Percentiles rank a stretch among this genome's conserved stretches.
Evolutionary conservation across 2,329 filamentous ascomycete genomes (phyloP).

Genomic region (Talaromyces amestolkiae): DNA sequence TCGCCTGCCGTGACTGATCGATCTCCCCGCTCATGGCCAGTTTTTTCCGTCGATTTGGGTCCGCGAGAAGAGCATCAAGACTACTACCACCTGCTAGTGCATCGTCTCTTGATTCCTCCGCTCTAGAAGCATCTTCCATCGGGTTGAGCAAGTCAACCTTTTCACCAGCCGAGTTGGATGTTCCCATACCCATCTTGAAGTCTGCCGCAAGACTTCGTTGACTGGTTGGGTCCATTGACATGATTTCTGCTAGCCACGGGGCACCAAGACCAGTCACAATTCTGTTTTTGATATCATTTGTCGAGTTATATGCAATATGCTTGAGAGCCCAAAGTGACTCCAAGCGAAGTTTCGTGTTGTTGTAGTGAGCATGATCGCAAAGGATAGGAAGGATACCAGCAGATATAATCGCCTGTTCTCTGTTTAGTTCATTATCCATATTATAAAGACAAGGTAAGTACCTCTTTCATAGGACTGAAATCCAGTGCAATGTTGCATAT

Average conservation of each 20-base stretch:
- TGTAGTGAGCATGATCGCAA: constrained; percentile 79
- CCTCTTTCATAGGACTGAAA: constrained; percentile 86
- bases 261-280: constrained; percentile 75
- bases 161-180: constrained; percentile 59
- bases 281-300: constrained; percentile 69
- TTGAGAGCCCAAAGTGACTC: constrained; percentile 94
- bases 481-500: constrained; percentile 84
- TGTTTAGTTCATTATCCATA: constrained; percentile 1
- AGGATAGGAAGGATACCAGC: constrained; percentile 72
- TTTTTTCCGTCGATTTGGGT: constrained; percentile 41
- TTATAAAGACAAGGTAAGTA: constrained; percentile 38
- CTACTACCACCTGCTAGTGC: constrained; percentile 22
- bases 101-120: constrained; percentile 36
- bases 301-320: constrained; percentile 74
- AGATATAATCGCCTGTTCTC: constrained; percentile 64
- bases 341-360: constrained; percentile 72
- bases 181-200: constrained; percentile 50
- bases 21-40: constrained; percentile 62
- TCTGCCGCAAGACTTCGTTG: constrained; percentile 34
- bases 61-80: constrained; percentile 35
- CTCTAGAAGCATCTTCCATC: constrained; percentile 32
- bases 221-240: constrained; percentile 55
- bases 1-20: constrained; percentile 64
- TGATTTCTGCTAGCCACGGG: constrained; percentile 76
- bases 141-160: constrained; percentile 61